Conservation (phyloP, 2,329 filamentous ascomycete genomes). For the Fusarium xylarioides region DNA sequence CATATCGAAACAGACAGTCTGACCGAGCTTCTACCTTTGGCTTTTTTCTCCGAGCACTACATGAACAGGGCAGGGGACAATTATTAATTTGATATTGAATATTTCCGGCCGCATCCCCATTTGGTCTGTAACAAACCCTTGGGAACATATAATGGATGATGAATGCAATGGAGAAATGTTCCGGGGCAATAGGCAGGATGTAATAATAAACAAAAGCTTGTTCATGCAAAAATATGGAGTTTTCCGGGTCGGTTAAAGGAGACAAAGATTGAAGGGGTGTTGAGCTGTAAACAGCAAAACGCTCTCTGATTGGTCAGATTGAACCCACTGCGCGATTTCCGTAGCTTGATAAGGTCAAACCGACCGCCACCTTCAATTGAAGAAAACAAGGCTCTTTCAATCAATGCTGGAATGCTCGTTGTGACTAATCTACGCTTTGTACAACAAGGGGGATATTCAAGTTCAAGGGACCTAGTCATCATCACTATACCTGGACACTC, state of each 20-base stretch:
- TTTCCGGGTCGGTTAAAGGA: slow-evolving; percentile 7
- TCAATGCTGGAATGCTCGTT: too few species aligned
- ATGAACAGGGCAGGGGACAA: not conserved
- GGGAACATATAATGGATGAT: not conserved
- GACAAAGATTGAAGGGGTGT: slow-evolving; percentile 9
- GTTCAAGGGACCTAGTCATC: not conserved
- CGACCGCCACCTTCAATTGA: too few species aligned
- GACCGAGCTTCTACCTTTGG: not conserved
- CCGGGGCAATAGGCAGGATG: slow-evolving; percentile 2
- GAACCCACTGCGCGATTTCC: too few species aligned
- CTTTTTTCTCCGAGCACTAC: slow-evolving; percentile 11
- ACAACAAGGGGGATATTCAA: not conserved
- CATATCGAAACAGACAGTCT: not conserved
- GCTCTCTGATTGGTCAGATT: too few species aligned
- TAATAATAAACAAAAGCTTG: slow-evolving; percentile 23
- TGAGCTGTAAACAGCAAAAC: too few species aligned
- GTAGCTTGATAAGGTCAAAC: too few species aligned
- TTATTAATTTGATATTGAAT: not conserved
- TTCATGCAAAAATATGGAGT: slow-evolving; percentile 24
- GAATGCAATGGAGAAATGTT: not conserved
- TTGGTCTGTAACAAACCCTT: slow-evolving; percentile 16
- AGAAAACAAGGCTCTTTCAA: too few species aligned
- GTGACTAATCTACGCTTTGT: too few species aligned
- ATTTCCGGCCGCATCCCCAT: slow-evolving; percentile 5
- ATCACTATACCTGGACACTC: not conserved